A percentile compares a stretch with the other conserved stretches of the same genome.
Evolutionary conservation across 2,329 filamentous ascomycete genomes (phyloP).

Genomic region (Diatrype stigma): DNA sequence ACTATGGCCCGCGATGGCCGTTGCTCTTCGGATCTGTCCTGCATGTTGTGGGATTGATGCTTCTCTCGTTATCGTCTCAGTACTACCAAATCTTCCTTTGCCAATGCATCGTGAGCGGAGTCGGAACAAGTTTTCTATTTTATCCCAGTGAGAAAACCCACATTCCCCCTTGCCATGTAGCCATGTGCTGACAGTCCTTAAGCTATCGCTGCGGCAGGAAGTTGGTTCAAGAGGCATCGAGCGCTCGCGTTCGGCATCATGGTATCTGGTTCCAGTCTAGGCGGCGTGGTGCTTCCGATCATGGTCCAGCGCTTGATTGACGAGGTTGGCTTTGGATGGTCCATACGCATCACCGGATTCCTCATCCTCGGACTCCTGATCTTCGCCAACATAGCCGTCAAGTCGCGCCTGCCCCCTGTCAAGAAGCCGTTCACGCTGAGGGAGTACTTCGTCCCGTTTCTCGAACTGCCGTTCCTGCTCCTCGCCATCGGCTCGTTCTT

Average conservation of each 20-base stretch:
- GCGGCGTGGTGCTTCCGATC: conserved; percentile 57
- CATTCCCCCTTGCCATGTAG: conserved; percentile 20
- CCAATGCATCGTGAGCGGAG: conserved; percentile 27
- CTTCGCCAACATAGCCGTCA: conserved; percentile 49
- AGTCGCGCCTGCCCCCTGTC: conserved; percentile 42
- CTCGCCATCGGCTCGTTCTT: conserved; percentile 36
- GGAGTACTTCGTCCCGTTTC: conserved; percentile 33
- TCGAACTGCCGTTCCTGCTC: conserved; percentile 34
- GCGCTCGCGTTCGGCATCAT: conserved; percentile 45
- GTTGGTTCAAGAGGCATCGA: conserved; percentile 46
- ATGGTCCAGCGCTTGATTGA: conserved; percentile 54
- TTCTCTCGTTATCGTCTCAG: conserved; percentile 47
- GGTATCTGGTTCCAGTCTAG: conserved; percentile 44
- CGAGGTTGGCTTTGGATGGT: conserved; percentile 51
- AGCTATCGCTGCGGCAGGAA: conserved; percentile 41
- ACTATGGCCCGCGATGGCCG: conserved; percentile 9
- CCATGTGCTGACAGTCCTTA: conserved; percentile 36
- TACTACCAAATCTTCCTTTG: conserved; percentile 56
- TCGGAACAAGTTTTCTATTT: conserved; percentile 10
- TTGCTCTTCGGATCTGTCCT: conserved; percentile 46
- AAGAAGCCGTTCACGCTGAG: conserved; percentile 27
- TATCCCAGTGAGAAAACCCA: conserved; percentile 7
- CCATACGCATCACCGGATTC: conserved; percentile 53
- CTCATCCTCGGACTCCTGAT: conserved; percentile 50
- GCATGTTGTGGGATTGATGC: conserved; percentile 57